Evolutionary conservation across 139 green algal species (phyloP).

Genomic region (Pleodorina starrii): DNA sequence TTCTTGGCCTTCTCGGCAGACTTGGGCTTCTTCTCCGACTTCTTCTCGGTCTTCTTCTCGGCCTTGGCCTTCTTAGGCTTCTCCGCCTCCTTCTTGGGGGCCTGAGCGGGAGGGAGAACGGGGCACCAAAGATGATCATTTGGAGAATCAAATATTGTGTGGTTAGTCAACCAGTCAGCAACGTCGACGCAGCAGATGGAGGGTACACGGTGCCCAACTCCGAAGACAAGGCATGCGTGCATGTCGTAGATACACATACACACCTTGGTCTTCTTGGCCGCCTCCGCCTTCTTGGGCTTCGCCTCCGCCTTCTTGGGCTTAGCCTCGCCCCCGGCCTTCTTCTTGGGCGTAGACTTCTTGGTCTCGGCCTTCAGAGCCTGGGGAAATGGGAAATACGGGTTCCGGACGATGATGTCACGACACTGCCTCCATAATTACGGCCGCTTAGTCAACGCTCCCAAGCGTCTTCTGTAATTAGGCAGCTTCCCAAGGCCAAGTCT

Average conservation of each 20-base stretch:
- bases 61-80: conserved; percentile 50
- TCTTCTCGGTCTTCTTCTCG: conserved; percentile 54
- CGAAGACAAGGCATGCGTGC: no score
- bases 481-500: no score
- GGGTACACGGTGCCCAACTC: no score
- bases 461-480: no score
- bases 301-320: conserved; percentile 51
- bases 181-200: no score
- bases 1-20: conserved; percentile 55
- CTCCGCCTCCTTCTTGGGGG: conserved; percentile 50
- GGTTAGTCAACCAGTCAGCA: no score
- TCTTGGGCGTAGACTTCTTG: conserved; percentile 45
- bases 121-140: no score
- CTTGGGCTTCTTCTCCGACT: conserved; percentile 43
- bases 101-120: not conserved
- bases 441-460: no score
- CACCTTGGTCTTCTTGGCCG: conserved; percentile 38
- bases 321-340: conserved; percentile 36
- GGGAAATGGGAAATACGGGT: no score
- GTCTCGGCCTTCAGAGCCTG: conserved; percentile 44
- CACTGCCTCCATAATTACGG: no score
- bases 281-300: conserved; percentile 48
- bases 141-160: no score
- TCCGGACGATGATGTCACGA: no score
- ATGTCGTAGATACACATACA: not conserved